These are phyloP conservation scores for Diaporthe sp. DNA, from an alignment of 2,329 filamentous ascomycete species.

Conservation along the genomic window DNA sequence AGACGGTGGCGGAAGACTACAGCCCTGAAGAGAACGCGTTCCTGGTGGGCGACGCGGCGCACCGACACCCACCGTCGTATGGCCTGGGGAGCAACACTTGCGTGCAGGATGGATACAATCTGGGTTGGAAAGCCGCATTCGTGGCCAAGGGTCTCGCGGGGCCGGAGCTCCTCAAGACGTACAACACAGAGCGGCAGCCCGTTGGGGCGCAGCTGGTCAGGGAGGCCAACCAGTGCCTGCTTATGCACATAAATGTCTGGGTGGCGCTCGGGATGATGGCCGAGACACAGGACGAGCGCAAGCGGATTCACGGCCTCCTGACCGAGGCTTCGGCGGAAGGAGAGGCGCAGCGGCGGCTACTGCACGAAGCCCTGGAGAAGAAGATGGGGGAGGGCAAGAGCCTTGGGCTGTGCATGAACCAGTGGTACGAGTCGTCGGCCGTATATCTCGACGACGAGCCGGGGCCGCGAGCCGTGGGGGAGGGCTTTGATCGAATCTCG, in stretches of 20 bases:
- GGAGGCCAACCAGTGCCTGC: conserved; percentile 43
- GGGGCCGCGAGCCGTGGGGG: conserved; percentile 34
- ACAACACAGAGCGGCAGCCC: conserved; percentile 55
- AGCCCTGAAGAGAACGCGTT: conserved; percentile 55
- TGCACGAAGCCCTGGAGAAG: conserved; percentile 53
- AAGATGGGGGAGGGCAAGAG: conserved; percentile 61
- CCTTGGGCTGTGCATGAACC: conserved; percentile 68
- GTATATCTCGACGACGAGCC: conserved; percentile 48
- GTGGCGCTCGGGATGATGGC: conserved; percentile 48
- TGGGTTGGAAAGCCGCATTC: conserved; percentile 62
- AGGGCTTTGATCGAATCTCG: conserved; percentile 52
- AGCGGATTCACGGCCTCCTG: conserved; percentile 50
- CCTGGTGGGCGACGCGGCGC: conserved; percentile 64
- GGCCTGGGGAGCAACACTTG: conserved; percentile 66
- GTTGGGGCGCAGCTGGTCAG: conserved; percentile 55
- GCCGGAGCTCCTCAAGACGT: conserved; percentile 52
- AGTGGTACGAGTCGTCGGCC: conserved; percentile 60
- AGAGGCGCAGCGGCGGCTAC: conserved; percentile 47
- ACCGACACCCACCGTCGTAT: conserved; percentile 64
- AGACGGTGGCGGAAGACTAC: conserved; percentile 66
- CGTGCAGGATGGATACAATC: conserved; percentile 61
- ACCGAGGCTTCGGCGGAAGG: conserved; percentile 51
- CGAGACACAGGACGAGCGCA: conserved; percentile 48
- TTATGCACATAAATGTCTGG: conserved; percentile 53
- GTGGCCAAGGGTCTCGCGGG: conserved; percentile 51